A percentile compares a stretch with the other conserved stretches of the same genome.
Conservation (phyloP, 345 rosid species). For the Camelina laxa region DNA sequence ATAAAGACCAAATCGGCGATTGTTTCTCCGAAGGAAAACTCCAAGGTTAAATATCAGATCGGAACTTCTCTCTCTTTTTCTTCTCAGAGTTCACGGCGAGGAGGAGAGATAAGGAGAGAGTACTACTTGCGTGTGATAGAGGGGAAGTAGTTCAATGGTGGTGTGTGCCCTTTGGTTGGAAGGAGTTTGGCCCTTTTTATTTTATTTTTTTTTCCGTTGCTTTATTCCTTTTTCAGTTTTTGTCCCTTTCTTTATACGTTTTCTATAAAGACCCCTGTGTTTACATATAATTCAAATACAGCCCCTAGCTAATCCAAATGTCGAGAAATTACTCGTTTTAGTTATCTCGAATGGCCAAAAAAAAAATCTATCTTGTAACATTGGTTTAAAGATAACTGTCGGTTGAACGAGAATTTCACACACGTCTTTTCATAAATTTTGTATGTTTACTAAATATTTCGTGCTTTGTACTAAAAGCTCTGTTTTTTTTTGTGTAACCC, state of each 20-base stretch:
- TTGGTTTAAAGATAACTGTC: background rate
- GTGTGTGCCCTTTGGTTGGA: conserved; percentile 3
- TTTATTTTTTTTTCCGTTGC: conserved; percentile 7
- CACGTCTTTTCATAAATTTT: background rate
- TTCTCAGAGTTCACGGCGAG: conserved; percentile 30
- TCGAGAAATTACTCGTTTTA: background rate
- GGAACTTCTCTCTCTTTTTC: conserved; percentile 14
- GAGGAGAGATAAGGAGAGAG: conserved; percentile 35
- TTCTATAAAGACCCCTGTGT: conserved; percentile 24
- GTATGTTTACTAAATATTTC: background rate
- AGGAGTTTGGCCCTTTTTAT: conserved; percentile 3
- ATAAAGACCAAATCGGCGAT: conserved; percentile 7
- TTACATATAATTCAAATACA: conserved; percentile 16
- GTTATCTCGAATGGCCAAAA: background rate
- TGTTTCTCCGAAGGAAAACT: background rate
- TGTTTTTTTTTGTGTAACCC: background rate
- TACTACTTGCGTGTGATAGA: conserved; percentile 41
- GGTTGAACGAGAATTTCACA: background rate
- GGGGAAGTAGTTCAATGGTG: conserved; percentile 38
- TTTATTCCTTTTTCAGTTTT: conserved; percentile 2
- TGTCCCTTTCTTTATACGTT: conserved; percentile 23
- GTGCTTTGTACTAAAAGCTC: background rate
- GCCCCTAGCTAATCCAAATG: background rate
- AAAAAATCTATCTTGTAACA: background rate
- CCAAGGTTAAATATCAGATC: conserved; percentile 6